Conservation (phyloP, 1,284 basidiomycete genomes). For the Coniferiporia weirii region DNA sequence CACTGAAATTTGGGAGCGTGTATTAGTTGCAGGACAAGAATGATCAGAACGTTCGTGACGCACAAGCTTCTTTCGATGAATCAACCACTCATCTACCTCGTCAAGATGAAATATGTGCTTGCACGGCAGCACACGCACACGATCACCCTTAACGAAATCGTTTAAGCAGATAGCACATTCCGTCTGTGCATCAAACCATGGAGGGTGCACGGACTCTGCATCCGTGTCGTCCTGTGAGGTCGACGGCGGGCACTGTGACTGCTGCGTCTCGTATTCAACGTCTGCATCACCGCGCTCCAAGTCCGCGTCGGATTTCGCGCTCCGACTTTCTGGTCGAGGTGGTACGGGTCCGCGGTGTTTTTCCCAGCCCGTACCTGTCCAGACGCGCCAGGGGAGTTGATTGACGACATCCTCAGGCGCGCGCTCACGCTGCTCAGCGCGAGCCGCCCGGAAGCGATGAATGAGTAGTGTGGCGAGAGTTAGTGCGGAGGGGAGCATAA, state of each 20-base stretch:
- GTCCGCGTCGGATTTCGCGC: conserved; percentile 27
- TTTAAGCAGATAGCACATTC: conserved; percentile 91
- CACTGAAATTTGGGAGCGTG: conserved; percentile 46
- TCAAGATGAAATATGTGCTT: conserved; percentile 84
- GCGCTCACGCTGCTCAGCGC: conserved; percentile 72
- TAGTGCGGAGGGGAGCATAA: conserved; percentile 74
- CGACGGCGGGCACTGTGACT: conserved; percentile 31
- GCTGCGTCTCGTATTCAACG: conserved; percentile 13
- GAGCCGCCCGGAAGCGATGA: conserved; percentile 70
- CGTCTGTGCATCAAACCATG: conserved; percentile 68
- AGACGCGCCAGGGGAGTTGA: conserved; percentile 71
- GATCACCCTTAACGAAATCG: conserved; percentile 79
- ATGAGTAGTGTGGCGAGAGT: conserved; percentile 78
- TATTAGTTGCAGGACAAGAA: neutral
- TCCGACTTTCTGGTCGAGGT: conserved; percentile 26
- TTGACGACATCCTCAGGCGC: conserved; percentile 76
- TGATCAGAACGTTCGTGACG: conserved; percentile 27
- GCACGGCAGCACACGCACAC: conserved; percentile 84
- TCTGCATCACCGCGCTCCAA: conserved; percentile 33
- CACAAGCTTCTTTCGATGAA: conserved; percentile 84
- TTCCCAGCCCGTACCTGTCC: conserved; percentile 75
- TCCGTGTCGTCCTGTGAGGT: conserved; percentile 33
- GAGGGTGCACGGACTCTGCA: conserved; percentile 35
- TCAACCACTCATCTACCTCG: conserved; percentile 87
- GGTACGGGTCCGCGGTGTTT: conserved; percentile 50